These are phyloP conservation scores for Limonium bicolor DNA, from an alignment of 148 eudicot species.

Conservation along the genomic window DNA sequence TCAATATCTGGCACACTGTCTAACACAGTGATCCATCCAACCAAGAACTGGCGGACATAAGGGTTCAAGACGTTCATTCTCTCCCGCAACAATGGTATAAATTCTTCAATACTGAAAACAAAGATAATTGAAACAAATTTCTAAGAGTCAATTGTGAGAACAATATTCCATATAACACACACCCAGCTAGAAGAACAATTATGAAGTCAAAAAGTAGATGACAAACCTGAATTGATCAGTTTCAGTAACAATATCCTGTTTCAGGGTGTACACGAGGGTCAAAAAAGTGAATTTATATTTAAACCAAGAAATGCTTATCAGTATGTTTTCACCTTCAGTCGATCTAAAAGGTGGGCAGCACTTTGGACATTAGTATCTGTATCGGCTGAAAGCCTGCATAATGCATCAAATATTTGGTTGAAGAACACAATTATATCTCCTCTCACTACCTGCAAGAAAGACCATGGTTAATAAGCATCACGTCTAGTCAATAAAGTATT, in stretches of 20 bases:
- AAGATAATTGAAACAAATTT: neutral
- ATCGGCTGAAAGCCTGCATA: slow-evolving; percentile 94
- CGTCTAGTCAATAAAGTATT: neutral
- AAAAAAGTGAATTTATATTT: neutral
- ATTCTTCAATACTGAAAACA: slow-evolving; percentile 80
- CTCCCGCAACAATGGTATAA: slow-evolving; percentile 94
- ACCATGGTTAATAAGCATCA: slow-evolving; percentile 13
- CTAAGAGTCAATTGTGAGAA: neutral
- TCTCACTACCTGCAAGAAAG: slow-evolving; percentile 82
- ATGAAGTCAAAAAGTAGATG: slow-evolving; percentile 4
- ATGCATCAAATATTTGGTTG: slow-evolving; percentile 88
- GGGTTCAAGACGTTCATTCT: slow-evolving; percentile 97
- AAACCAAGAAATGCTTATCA: neutral
- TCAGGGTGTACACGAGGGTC: slow-evolving; percentile 9
- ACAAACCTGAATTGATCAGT: slow-evolving; percentile 91
- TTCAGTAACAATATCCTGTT: slow-evolving; percentile 95
- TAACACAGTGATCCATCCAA: slow-evolving; percentile 96
- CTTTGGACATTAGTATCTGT: slow-evolving; percentile 95
- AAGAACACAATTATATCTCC: slow-evolving; percentile 94
- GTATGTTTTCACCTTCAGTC: slow-evolving; percentile 59
- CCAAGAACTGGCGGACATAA: slow-evolving; percentile 94
- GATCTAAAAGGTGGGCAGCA: slow-evolving; percentile 98
- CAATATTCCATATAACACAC: no score
- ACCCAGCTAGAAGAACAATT: neutral
- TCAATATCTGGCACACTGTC: slow-evolving; percentile 98